Base-by-base conservation (phyloP, 257 asterid species). In the Eucommia ulmoides region DNA sequence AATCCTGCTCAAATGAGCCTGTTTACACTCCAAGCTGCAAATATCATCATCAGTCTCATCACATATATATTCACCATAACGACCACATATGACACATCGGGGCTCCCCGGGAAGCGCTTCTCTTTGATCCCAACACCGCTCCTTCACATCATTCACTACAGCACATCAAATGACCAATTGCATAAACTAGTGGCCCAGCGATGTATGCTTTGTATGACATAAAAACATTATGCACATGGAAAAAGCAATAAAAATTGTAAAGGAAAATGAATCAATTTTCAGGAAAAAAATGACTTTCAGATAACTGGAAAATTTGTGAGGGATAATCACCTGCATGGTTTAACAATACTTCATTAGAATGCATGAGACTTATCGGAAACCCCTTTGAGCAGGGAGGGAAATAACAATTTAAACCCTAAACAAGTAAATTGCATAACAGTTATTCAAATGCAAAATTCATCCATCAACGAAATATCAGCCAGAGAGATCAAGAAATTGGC, bases 61-160 rank as follows among this genome's bases (percentile, higher is more conserved):
- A 54, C 97, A 88, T 52, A 88, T 78, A 62, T 88, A 88, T 72
- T 88, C 97, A 46, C 97, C 97, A 45, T 78, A 88, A 25, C 96
- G 84, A 48, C 94, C 91, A 52, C 97, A 88, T 52, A 84, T 61
- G 26, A 63, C 58, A 54, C 97, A 29, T 29, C 12, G 7, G 12
- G 38, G 38, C 38, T 29, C 38, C 38, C 38, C 38, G 7, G 38
- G 38, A 5, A 29, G 12, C 7, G 38, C 38, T 29, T 29, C 38
- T 29, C 38, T 84, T 71, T 84, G 97, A 64, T 84, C 81, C 84
- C 78, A 73, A 62, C 94, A 72, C 58, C 74, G 66, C 68, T 66
- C 71, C 67, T 80, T 84, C 58, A 80, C 96, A 50, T 71, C 75
- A 74, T 56, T 73, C 21, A 57, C 92, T 65, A 66, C 67, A 56